Percentiles rank a stretch among this genome's conserved stretches.
These are phyloP conservation scores for Halteria grandinella DNA, from an alignment of 73 alveolate genomes.

Conservation along the genomic window DNA sequence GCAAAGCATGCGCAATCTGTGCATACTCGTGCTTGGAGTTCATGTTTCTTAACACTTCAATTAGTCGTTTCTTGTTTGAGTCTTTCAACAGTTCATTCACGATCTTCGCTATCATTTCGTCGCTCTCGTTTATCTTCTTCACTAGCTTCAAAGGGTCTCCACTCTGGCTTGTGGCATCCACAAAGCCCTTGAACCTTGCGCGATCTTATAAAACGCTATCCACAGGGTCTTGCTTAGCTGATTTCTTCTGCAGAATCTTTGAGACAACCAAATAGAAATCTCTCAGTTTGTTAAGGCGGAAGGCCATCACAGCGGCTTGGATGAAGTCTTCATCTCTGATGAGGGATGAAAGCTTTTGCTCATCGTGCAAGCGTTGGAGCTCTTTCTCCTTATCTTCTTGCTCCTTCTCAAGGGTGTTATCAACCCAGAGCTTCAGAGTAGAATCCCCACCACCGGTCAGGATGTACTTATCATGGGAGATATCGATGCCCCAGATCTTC, in stretches of 20 bases:
- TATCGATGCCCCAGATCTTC: conserved; percentile 95
- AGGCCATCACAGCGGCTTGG: conserved; percentile 93
- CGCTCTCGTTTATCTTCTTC: neutral
- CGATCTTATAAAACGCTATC: conserved; percentile 36
- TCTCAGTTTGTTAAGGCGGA: conserved; percentile 81
- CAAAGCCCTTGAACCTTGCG: neutral
- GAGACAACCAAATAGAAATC: conserved; percentile 80
- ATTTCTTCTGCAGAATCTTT: conserved; percentile 65
- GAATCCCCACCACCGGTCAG: conserved; percentile 98
- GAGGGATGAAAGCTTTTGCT: conserved; percentile 82
- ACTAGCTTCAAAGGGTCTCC: conserved; percentile 39
- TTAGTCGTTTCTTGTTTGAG: conserved; percentile 51
- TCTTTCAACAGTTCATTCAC: conserved; percentile 33
- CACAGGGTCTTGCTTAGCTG: conserved; percentile 26
- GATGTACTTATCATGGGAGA: conserved; percentile 71
- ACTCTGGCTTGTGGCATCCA: conserved; percentile 5
- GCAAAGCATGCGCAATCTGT: conserved; percentile 51
- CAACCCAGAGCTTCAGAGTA: conserved; percentile 89
- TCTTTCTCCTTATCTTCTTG: conserved; percentile 75
- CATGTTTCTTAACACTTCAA: conserved; percentile 62
- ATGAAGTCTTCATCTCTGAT: conserved; percentile 80
- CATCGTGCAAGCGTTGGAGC: conserved; percentile 76
- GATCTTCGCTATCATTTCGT: conserved; percentile 15
- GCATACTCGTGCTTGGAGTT: conserved; percentile 57
- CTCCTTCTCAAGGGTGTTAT: conserved; percentile 85